These are phyloP conservation scores for Penicillium dipodomyicola DNA, from an alignment of 495 filamentous ascomycete species.

Conservation along the genomic window DNA sequence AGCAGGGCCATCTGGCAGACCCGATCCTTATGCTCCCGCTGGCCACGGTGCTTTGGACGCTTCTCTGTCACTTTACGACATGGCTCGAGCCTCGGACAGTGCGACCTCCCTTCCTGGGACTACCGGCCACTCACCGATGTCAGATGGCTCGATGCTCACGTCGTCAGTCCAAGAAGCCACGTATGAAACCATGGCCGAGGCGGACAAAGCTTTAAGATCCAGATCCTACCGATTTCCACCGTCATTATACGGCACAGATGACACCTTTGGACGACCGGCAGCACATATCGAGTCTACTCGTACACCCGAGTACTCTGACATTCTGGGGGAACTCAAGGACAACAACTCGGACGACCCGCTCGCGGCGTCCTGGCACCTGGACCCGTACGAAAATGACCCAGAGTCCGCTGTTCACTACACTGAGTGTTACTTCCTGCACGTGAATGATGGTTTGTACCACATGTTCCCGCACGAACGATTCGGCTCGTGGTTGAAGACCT, in stretches of 20 bases:
- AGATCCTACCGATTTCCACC: constrained; percentile 20
- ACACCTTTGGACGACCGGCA: constrained; percentile 12
- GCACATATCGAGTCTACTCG: constrained; percentile 17
- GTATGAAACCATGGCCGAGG: constrained; percentile 28
- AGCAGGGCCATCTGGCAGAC: constrained; percentile 19
- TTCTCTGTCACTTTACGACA: constrained; percentile 35
- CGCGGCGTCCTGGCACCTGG: constrained; percentile 57
- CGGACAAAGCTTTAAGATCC: constrained; percentile 27
- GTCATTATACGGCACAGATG: constrained; percentile 18
- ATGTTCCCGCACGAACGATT: constrained; percentile 58
- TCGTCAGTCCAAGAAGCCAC: constrained; percentile 30
- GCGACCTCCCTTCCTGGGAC: constrained; percentile 38
- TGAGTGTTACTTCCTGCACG: constrained; percentile 54
- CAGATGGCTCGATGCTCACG: constrained; percentile 33
- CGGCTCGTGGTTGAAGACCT: constrained; percentile 50
- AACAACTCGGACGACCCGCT: constrained; percentile 44
- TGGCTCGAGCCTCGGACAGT: constrained; percentile 37
- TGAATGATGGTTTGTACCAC: constrained; percentile 53
- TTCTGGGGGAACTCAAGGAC: constrained; percentile 36
- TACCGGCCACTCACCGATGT: constrained; percentile 37
- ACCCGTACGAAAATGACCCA: constrained; percentile 58
- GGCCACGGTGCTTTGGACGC: constrained; percentile 29
- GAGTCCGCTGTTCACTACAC: constrained; percentile 49
- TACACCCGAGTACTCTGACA: constrained; percentile 33
- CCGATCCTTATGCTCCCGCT: constrained; percentile 22